phyloP scores from a whole-genome alignment of 2,329 filamentous ascomycete genomes.

The Sporothrix schenckii region DNA sequence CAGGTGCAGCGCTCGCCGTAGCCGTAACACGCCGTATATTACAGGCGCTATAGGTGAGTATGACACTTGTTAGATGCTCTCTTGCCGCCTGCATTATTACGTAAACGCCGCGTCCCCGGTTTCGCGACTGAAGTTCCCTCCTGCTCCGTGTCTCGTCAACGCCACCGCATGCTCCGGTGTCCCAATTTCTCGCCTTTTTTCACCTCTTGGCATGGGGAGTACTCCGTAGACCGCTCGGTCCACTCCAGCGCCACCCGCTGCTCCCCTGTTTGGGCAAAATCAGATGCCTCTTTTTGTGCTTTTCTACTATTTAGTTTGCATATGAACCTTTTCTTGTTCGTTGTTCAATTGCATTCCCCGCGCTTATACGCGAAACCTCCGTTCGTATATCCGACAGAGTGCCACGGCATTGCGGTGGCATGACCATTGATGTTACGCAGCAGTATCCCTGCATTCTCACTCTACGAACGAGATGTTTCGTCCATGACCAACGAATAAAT shows the following conservation, averaged over 20 bases:
- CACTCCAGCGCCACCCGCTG: neutral
- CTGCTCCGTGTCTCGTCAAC: no score
- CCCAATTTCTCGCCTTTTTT: neutral
- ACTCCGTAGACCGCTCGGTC: neutral
- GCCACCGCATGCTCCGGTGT: neutral
- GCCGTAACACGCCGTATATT: no score
- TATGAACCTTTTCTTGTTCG: neutral
- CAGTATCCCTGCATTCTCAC: no score
- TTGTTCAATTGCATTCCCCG: slow-evolving; percentile 26
- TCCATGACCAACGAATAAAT: no score
- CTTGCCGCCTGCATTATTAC: neutral
- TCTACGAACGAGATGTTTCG: no score
- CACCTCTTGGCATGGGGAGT: no score
- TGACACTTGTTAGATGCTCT: neutral
- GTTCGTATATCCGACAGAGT: slow-evolving; percentile 36
- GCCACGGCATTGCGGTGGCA: neutral
- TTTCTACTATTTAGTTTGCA: neutral
- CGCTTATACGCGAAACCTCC: slow-evolving; percentile 32
- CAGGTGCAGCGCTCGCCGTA: no score
- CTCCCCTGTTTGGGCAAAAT: neutral
- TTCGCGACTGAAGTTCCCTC: no score
- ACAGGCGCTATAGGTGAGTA: no score
- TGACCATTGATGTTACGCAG: no score
- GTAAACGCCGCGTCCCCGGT: no score
- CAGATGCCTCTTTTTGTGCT: neutral